Evolutionary conservation across 1,139 yeast genomes (phyloP).

Genomic region (Arxiozyma heterogenica): DNA sequence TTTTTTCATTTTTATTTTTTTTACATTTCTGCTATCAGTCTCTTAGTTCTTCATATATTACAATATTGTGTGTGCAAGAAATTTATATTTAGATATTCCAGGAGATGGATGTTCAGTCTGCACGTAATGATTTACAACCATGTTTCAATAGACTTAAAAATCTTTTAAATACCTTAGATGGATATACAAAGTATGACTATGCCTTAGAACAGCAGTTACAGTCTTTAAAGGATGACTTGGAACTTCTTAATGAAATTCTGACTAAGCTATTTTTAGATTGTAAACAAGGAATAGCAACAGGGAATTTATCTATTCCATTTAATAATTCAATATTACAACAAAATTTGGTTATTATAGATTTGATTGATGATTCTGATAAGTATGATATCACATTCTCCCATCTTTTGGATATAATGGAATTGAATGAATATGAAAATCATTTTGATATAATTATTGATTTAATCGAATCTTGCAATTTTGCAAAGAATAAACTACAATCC

Average conservation of each 20-base stretch:
- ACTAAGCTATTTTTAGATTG: background rate
- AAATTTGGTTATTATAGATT: conserved; percentile 28
- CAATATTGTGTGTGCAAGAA: background rate
- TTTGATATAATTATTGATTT: conserved; percentile 24
- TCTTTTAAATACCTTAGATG: conserved; percentile 1
- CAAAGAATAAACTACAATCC: conserved; percentile 36
- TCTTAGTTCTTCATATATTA: background rate
- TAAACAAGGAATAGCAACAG: background rate
- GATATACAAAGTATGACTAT: background rate
- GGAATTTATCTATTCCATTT: background rate
- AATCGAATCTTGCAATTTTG: conserved; percentile 25
- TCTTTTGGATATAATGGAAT: conserved; percentile 35
- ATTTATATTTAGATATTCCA: background rate
- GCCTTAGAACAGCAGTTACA: background rate
- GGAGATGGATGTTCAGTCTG: conserved; percentile 1
- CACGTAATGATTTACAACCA: conserved; percentile 2
- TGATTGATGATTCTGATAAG: conserved; percentile 35
- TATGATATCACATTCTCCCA: conserved; percentile 43
- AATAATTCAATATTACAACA: conserved; percentile 1
- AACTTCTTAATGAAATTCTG: background rate
- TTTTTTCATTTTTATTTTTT: no score
- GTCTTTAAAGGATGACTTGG: conserved; percentile 1
- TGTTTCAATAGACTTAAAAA: conserved; percentile 4
- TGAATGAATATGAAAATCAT: conserved; percentile 9
- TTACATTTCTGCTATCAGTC: background rate